Evolutionary conservation across 2,329 filamentous ascomycete species (phyloP).

Genomic region (Fusarium succisae): DNA sequence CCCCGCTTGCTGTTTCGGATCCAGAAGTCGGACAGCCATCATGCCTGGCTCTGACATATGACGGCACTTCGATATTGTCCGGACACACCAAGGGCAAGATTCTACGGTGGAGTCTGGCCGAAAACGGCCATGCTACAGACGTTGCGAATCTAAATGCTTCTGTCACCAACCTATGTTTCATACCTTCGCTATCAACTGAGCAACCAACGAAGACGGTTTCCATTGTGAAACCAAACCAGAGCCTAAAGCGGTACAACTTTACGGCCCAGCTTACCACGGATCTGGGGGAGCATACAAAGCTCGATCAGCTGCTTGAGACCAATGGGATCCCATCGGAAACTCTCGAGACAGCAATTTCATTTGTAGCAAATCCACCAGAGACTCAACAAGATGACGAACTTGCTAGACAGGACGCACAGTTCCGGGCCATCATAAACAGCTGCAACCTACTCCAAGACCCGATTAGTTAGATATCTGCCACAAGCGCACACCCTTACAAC

Average conservation of each 20-base stretch:
- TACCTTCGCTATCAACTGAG: conserved; percentile 64
- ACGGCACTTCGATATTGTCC: conserved; percentile 81
- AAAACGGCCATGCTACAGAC: conserved; percentile 72
- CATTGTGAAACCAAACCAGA: conserved; percentile 83
- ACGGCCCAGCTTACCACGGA: conserved; percentile 68
- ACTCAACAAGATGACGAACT: conserved; percentile 31
- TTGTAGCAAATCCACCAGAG: conserved; percentile 49
- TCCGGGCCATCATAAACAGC: conserved; percentile 57
- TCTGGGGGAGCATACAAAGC: conserved; percentile 52
- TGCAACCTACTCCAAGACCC: conserved; percentile 46
- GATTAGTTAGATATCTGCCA: conserved; percentile 9
- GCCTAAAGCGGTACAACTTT: conserved; percentile 71
- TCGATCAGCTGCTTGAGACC: conserved; percentile 56
- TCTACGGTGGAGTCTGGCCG: conserved; percentile 80
- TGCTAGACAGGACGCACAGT: conserved; percentile 54
- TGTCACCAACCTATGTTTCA: conserved; percentile 82
- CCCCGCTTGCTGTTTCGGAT: conserved; percentile 65
- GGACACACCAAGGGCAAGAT: conserved; percentile 85
- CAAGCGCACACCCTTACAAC: conserved; percentile 16
- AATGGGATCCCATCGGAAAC: conserved; percentile 58
- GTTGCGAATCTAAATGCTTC: conserved; percentile 79
- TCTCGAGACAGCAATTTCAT: conserved; percentile 61
- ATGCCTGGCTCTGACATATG: conserved; percentile 80
- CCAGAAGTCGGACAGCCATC: conserved; percentile 71
- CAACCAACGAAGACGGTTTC: conserved; percentile 61